phyloP scores from a whole-genome alignment of 2,329 filamentous ascomycete genomes.

The Talaromyces amestolkiae region DNA sequence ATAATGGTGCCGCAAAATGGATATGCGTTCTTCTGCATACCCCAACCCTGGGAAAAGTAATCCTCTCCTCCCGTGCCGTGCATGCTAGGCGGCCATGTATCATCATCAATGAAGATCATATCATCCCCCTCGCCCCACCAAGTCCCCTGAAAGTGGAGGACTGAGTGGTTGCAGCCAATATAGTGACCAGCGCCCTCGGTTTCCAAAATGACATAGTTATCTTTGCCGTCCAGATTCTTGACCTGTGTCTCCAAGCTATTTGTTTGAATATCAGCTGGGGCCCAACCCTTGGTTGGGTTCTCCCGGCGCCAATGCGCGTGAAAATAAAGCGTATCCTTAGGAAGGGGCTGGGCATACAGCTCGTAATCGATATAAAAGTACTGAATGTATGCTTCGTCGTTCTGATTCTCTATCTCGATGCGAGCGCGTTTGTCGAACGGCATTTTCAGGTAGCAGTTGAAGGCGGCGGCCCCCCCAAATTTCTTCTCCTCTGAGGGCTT shows the following conservation, averaged over 20 bases:
- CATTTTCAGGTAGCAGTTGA: slow-evolving; percentile 31
- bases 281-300: slow-evolving; percentile 32
- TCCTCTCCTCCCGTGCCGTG: slow-evolving; percentile 37
- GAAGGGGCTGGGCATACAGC: slow-evolving; percentile 27
- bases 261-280: slow-evolving; percentile 29
- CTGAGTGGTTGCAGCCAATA: slow-evolving; percentile 36
- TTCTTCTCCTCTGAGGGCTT: slow-evolving; percentile 36
- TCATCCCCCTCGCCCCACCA: slow-evolving; percentile 40
- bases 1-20: slow-evolving; percentile 36
- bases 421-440: slow-evolving; percentile 37
- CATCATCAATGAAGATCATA: slow-evolving; percentile 39
- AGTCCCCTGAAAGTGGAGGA: slow-evolving; percentile 33
- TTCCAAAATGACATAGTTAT: slow-evolving; percentile 34
- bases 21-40: slow-evolving; percentile 38
- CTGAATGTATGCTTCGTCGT: slow-evolving; percentile 34
- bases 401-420: slow-evolving; percentile 38
- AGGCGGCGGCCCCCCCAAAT: slow-evolving; percentile 34
- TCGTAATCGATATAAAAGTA: slow-evolving; percentile 41
- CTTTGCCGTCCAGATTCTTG: slow-evolving; percentile 28
- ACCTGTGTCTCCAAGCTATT: slow-evolving; percentile 28
- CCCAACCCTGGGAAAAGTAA: slow-evolving; percentile 37
- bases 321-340: slow-evolving; percentile 32
- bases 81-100: slow-evolving; percentile 36
- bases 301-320: slow-evolving; percentile 34
- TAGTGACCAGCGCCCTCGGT: slow-evolving; percentile 32